Base-by-base conservation (phyloP, 2,329 filamentous ascomycete genomes). In the Monilinia polystroma region DNA sequence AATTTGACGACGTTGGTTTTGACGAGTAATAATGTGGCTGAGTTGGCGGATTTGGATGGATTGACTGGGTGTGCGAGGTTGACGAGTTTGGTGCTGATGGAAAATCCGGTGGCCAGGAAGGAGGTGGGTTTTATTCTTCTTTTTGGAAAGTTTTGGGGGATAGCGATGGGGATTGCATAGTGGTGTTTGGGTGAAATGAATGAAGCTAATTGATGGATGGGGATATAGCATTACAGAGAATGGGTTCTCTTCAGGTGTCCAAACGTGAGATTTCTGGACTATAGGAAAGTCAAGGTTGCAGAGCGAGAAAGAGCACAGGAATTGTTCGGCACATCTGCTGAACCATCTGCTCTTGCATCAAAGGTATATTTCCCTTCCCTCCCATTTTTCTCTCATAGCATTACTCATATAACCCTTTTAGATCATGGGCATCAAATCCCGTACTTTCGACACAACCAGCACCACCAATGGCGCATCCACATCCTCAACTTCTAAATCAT, bases 191-290 rank as follows among this genome's bases (percentile, higher is more conserved):
- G n/a, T 41, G 2, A 38, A 16, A 26, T 20, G 2, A n/a, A 20
- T 41, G n/a, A 12, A 18, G 41, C 53, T 60, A 60, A 60, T 32
- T n/a, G 35, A 29, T 64, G 54, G 26, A 54, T 67, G 68, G 63
- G 1, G 49, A 16, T 18, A 63, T 74, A 97, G 92, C 82, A 97
- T 79, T 99, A 98, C 81, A 90, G 95, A 64, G 90, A 90, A 77
- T 99, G 92, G 90, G 82, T 97, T 38, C 85, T 99, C 68, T 97
- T 91, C 90, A 87, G 89, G 70, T 92, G 90, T 76, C 93, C 92
- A 0, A 85, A 84, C 5, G 87, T 99, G 54, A 89, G 94, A 55
- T 98, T 97, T 79, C 84, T 99, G 59, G 95, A 99, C 79, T 97
- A 92, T 77, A 84, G 87, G 73, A 97, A 96, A 79, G 93, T 99